Evolutionary conservation across 495 filamentous ascomycete genomes (phyloP).

Genomic region (Penicillium lividum): DNA sequence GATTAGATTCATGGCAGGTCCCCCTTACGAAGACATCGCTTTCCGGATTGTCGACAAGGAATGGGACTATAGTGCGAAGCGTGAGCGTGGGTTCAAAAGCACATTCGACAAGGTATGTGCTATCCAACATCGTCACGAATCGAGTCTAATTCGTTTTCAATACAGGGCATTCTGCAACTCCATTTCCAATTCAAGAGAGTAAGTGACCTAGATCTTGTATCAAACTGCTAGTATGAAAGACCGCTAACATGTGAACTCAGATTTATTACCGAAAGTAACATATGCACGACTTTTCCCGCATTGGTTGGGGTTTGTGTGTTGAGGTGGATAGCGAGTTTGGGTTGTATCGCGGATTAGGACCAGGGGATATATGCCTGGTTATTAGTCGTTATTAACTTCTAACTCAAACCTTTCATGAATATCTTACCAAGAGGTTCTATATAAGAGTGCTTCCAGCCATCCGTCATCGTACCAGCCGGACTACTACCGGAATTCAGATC

Average conservation of each 20-base stretch:
- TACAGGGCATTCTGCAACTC: constrained; percentile 88
- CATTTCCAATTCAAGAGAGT: constrained; percentile 98
- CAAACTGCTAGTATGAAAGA: neutral
- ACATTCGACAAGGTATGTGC: constrained; percentile 93
- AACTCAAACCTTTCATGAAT: no score
- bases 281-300: neutral
- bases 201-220: constrained; percentile 15
- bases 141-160: neutral
- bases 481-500: no score
- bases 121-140: constrained; percentile 1
- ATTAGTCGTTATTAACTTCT: no score
- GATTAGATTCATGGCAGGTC: constrained; percentile 93
- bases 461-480: no score
- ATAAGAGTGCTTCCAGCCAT: no score
- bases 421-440: no score
- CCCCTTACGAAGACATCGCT: constrained; percentile 95
- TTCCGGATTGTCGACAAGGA: constrained; percentile 98
- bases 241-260: constrained; percentile 28
- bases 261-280: constrained; percentile 45
- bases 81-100: constrained; percentile 91
- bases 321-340: neutral
- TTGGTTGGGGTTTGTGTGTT: constrained; percentile 20
- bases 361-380: neutral
- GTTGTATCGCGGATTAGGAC: neutral
- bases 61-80: constrained; percentile 97